Conservation (phyloP, 2,329 filamentous ascomycete species). For the Botrytis hyacinthi region DNA sequence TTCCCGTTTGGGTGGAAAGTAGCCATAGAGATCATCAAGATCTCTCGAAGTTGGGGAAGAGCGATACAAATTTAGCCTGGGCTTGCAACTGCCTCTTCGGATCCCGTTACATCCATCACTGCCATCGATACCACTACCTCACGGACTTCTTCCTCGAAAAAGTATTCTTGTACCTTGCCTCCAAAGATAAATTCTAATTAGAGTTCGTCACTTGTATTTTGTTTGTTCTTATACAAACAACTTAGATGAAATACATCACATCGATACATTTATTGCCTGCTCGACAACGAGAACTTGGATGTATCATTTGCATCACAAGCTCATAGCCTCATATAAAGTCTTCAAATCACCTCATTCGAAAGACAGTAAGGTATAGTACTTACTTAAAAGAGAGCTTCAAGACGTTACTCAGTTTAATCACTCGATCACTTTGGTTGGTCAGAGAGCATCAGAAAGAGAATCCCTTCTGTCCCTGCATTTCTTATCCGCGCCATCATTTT, state of each 20-base stretch:
- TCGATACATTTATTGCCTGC: neutral
- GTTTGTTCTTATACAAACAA: neutral
- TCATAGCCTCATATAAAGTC: neutral
- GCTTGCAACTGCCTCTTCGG: slow-evolving; percentile 10
- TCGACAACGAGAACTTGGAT: slow-evolving; percentile 4
- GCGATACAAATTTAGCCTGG: slow-evolving; percentile 9
- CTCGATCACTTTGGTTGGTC: slow-evolving; percentile 15
- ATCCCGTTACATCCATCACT: neutral
- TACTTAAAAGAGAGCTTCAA: neutral
- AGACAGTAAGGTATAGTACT: slow-evolving; percentile 19
- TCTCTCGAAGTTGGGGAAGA: neutral
- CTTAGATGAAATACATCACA: neutral
- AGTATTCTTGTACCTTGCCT: neutral
- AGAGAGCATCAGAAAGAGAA: neutral
- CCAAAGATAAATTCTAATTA: slow-evolving; percentile 7
- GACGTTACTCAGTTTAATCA: slow-evolving; percentile 9
- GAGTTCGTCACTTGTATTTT: neutral
- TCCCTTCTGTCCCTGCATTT: slow-evolving; percentile 14
- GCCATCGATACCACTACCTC: neutral
- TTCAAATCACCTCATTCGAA: slow-evolving; percentile 6
- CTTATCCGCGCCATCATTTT: slow-evolving; percentile 16
- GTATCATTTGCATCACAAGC: slow-evolving; percentile 3
- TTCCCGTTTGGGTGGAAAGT: slow-evolving; percentile 6
- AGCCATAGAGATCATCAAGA: slow-evolving; percentile 3
- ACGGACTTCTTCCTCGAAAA: neutral